Evolutionary conservation across 768 basidiomycete species (phyloP).

Genomic region (Postia placenta): DNA sequence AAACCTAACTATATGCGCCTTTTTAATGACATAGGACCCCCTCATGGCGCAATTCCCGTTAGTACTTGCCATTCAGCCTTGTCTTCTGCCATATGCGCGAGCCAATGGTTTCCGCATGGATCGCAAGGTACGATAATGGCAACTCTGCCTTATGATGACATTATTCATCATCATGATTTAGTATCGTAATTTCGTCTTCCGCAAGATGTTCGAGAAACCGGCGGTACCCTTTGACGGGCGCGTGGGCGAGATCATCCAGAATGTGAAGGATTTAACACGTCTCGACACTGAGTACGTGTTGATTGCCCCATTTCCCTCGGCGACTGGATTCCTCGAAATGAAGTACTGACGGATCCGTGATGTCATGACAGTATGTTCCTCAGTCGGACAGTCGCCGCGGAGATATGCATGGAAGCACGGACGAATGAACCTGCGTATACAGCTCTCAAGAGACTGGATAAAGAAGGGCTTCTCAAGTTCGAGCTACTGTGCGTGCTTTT

Average conservation of each 20-base stretch:
- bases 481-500: conserved; percentile 49
- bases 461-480: conserved; percentile 60
- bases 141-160: conserved; percentile 1
- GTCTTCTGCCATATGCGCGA: conserved; percentile 63
- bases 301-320: not conserved
- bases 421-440: conserved; percentile 62
- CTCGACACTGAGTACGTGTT: conserved; percentile 60
- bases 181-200: conserved; percentile 85
- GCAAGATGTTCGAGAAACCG: conserved; percentile 75
- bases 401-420: conserved; percentile 78
- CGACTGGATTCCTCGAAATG: too few species aligned
- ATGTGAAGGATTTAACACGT: conserved; percentile 66
- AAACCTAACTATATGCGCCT: not conserved
- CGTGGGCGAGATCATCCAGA: conserved; percentile 57
- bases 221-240: conserved; percentile 43
- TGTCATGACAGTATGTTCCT: conserved; percentile 60
- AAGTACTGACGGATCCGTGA: conserved; percentile 8
- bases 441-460: conserved; percentile 63
- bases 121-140: conserved; percentile 46
- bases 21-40: conserved; percentile 48
- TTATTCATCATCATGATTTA: conserved; percentile 21
- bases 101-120: conserved; percentile 78
- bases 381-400: conserved; percentile 76
- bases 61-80: conserved; percentile 70
- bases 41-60: conserved; percentile 75